These are phyloP conservation scores for Suillus clintonianus DNA, from an alignment of 768 basidiomycete genomes.

Conservation along the genomic window DNA sequence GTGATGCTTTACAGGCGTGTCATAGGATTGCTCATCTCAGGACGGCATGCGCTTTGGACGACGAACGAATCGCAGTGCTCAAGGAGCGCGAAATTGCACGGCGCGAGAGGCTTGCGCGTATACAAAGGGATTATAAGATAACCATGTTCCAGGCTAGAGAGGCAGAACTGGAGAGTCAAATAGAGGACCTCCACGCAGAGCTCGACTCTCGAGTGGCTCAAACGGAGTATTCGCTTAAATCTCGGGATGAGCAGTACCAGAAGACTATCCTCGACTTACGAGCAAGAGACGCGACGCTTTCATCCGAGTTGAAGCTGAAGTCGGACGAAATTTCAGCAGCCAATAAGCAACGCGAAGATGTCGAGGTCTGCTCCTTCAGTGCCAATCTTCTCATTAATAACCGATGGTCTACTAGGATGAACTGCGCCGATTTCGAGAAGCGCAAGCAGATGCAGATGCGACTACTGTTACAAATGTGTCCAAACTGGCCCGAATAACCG, in stretches of 20 bases:
- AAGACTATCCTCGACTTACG: conserved; percentile 28
- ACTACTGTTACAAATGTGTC: conserved; percentile 46
- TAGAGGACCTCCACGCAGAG: conserved; percentile 55
- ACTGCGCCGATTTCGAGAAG: conserved; percentile 46
- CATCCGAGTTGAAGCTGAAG: conserved; percentile 40
- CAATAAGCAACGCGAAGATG: conserved; percentile 46
- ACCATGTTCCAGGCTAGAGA: conserved; percentile 69
- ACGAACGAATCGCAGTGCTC: conserved; percentile 50
- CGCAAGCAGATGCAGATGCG: conserved; percentile 50
- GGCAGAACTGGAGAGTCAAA: conserved; percentile 54
- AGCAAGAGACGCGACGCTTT: conserved; percentile 34
- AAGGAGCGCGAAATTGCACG: conserved; percentile 56
- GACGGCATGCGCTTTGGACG: conserved; percentile 53
- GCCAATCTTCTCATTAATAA: conserved; percentile 8
- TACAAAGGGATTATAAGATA: conserved; percentile 68
- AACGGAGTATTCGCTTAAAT: conserved; percentile 14
- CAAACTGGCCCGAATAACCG: conserved; percentile 55
- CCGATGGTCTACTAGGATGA: conserved; percentile 32
- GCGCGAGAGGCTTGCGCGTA: conserved; percentile 55
- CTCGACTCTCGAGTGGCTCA: conserved; percentile 27
- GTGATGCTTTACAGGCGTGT: conserved; percentile 60
- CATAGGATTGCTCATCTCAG: conserved; percentile 68
- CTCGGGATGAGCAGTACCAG: conserved; percentile 28
- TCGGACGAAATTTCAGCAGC: conserved; percentile 39
- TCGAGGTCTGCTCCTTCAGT: conserved; percentile 41